Percentiles rank a stretch among this genome's conserved stretches.
Conservation (phyloP, 2,329 filamentous ascomycete genomes). For the Exophiala bonariae region DNA sequence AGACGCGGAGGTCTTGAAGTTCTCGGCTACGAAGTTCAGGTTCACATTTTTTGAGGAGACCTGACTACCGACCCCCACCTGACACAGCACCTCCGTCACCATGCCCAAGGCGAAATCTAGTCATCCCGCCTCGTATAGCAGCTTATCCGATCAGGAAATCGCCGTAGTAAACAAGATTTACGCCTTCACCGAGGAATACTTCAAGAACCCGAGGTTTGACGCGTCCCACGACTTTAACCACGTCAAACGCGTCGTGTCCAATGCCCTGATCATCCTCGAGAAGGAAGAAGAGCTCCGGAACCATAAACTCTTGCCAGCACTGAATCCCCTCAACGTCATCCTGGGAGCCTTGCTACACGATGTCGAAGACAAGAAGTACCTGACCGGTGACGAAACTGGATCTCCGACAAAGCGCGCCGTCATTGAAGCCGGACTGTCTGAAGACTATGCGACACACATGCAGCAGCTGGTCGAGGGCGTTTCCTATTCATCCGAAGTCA, state of each 20-base stretch:
- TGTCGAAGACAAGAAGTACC: constrained; percentile 32
- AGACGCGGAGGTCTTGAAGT: no score
- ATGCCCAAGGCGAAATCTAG: constrained; percentile 12
- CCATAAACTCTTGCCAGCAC: constrained; percentile 10
- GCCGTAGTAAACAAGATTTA: constrained; percentile 20
- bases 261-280: constrained; percentile 66
- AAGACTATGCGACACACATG: constrained; percentile 56
- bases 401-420: constrained; percentile 18
- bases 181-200: constrained; percentile 26
- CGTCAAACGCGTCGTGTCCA: constrained; percentile 74
- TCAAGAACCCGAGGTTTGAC: constrained; percentile 50
- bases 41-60: no score
- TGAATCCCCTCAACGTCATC: constrained; percentile 25
- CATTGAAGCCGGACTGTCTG: constrained; percentile 20
- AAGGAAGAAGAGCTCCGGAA: constrained; percentile 39
- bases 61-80: no score
- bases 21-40: no score
- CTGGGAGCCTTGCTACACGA: constrained; percentile 32
- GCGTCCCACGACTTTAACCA: constrained; percentile 86
- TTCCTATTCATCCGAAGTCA: constrained; percentile 73
- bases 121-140: constrained; percentile 23
- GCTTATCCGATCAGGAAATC: constrained; percentile 23
- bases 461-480: constrained; percentile 75
- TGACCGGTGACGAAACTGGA: constrained; percentile 8
- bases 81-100: neutral